phyloP scores from a whole-genome alignment of 805 yeast species.

The Teunomyces kruisii region DNA sequence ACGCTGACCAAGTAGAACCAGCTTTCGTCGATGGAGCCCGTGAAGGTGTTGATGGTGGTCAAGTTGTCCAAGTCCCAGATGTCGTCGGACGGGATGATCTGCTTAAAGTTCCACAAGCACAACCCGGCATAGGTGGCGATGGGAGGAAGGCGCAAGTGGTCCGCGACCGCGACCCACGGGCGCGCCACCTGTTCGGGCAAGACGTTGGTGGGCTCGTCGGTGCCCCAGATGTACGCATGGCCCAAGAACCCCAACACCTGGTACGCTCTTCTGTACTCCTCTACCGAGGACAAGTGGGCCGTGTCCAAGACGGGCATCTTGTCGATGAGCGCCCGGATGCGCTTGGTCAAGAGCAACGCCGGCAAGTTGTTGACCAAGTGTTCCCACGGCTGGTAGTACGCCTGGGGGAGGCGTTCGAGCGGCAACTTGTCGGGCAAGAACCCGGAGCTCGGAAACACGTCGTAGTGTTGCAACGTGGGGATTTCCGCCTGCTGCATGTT shows the following conservation, averaged over 20 bases:
- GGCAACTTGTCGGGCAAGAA: conserved; percentile 77
- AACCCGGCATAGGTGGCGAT: conserved; percentile 85
- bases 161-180: conserved; percentile 64
- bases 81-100: conserved; percentile 48
- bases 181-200: conserved; percentile 68
- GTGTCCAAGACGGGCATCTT: conserved; percentile 55
- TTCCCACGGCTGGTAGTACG: conserved; percentile 80
- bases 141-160: conserved; percentile 73
- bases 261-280: conserved; percentile 76
- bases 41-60: conserved; percentile 78
- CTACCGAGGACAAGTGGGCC: conserved; percentile 40
- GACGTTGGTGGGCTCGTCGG: conserved; percentile 55
- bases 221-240: conserved; percentile 91
- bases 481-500: conserved; percentile 6
- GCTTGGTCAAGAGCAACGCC: conserved; percentile 64
- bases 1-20: conserved; percentile 93
- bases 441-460: conserved; percentile 69
- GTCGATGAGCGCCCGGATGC: conserved; percentile 65
- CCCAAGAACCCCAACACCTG: conserved; percentile 74
- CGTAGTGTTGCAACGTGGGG: conserved; percentile 55
- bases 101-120: conserved; percentile 84
- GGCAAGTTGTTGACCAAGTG: conserved; percentile 63
- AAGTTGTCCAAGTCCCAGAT: conserved; percentile 63
- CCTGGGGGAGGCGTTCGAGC: conserved; percentile 53
- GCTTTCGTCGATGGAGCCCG: conserved; percentile 87